These are phyloP conservation scores for Mycena metata DNA, from an alignment of 768 basidiomycete genomes.

Conservation along the genomic window DNA sequence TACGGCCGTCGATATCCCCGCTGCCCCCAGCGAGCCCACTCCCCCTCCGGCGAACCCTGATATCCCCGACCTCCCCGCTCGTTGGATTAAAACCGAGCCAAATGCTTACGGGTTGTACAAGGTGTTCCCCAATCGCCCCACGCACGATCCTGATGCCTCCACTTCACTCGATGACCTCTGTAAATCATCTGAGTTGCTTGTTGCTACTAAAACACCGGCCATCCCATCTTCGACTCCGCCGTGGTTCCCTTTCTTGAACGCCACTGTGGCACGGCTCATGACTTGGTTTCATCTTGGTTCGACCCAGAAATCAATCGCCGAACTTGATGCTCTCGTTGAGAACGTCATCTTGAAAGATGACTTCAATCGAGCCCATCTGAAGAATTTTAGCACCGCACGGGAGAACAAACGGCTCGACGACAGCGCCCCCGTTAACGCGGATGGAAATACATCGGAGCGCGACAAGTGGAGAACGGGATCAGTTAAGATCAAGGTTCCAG, in stretches of 20 bases:
- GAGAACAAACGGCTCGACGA: constrained; percentile 40
- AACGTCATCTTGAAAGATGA: constrained; percentile 44
- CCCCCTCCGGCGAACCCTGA: not conserved
- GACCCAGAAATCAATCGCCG: constrained; percentile 41
- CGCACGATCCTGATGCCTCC: constrained; percentile 10
- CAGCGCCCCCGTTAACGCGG: not conserved
- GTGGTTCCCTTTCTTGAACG: constrained; percentile 40
- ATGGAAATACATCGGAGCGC: no score
- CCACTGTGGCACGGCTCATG: constrained; percentile 41
- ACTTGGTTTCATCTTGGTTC: constrained; percentile 41
- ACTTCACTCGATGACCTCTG: constrained; percentile 9
- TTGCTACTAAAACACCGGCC: constrained; percentile 21
- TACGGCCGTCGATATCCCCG: not conserved
- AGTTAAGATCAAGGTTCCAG: constrained; percentile 42
- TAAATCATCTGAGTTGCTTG: constrained; percentile 22
- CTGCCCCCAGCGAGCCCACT: no score
- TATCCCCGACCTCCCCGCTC: not conserved
- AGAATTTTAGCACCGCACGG: constrained; percentile 37
- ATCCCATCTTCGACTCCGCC: constrained; percentile 20
- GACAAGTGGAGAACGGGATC: constrained; percentile 40
- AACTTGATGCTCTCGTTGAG: constrained; percentile 44
- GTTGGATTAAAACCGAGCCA: constrained; percentile 19
- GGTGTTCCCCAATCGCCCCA: constrained; percentile 8
- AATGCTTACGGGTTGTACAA: constrained; percentile 22
- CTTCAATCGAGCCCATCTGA: constrained; percentile 42